phyloP scores from a whole-genome alignment of 257 asterid genomes.

The Asclepias syriaca region DNA sequence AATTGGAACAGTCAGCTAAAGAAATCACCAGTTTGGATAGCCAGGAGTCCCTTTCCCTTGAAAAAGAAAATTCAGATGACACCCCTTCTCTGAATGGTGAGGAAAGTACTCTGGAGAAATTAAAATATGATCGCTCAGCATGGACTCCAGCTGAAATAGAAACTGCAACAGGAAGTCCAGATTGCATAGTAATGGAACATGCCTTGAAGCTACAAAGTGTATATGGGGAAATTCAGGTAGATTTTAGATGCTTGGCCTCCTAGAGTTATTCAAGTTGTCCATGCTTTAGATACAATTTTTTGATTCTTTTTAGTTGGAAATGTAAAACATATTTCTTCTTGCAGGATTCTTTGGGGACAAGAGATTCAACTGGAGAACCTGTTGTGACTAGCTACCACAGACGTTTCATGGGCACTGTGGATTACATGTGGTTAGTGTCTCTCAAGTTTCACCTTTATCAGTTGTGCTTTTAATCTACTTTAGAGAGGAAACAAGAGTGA shows the following conservation, averaged over 20 bases:
- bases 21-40: slow-evolving; percentile 14
- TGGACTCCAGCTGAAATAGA: slow-evolving; percentile 85
- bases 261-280: slow-evolving; percentile 5
- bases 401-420: slow-evolving; percentile 82
- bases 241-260: slow-evolving; percentile 12
- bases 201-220: slow-evolving; percentile 71
- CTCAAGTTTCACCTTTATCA: slow-evolving; percentile 7
- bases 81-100: slow-evolving; percentile 20
- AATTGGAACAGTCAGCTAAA: slow-evolving; percentile 14
- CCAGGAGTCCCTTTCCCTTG: slow-evolving; percentile 19
- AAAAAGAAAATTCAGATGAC: slow-evolving; percentile 27
- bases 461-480: slow-evolving; percentile 1
- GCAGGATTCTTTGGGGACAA: slow-evolving; percentile 57
- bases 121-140: slow-evolving; percentile 38
- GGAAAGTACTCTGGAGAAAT: slow-evolving; percentile 19
- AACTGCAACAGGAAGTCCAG: slow-evolving; percentile 69
- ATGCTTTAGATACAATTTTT: background rate
- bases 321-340: slow-evolving; percentile 11
- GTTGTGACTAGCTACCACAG: slow-evolving; percentile 81
- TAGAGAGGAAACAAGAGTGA: background rate
- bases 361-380: slow-evolving; percentile 87
- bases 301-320: background rate
- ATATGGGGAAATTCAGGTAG: slow-evolving; percentile 76
- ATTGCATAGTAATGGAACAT: slow-evolving; percentile 59
- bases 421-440: slow-evolving; percentile 83